Base-by-base conservation (phyloP, 2,329 filamentous ascomycete species). In the Fusarium succisae region DNA sequence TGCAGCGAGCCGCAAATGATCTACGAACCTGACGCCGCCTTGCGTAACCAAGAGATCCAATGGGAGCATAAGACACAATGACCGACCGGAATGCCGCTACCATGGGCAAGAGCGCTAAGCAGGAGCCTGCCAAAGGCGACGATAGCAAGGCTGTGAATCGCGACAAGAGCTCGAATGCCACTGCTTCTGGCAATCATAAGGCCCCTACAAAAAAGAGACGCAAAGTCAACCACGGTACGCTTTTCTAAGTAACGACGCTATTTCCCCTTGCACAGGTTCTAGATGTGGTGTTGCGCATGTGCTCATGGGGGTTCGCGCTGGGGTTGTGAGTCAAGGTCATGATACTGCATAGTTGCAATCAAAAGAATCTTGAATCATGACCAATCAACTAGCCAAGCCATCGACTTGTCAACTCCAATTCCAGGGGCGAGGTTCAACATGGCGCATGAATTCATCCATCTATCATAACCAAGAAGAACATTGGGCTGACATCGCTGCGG, bases 151-250 rank as follows among this genome's bases (percentile, higher is more conserved):
- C 76, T 59, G 80, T 78, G 61, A 79, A 80, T 72, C 78, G 74
- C 61, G 77, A 77, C 55, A 81, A 80, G 61, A 71, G 53, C 69
- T 70, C 73, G 35, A 77, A 80, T 63, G 69, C 76, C 60, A 66
- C 72, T 62, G 76, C 72, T 53, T 63, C 63, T 53, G 73, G 68
- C 50, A 76, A 70, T 51, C 77, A 84, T 75, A 87, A 89, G 83
- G 93, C 90, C 81, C 91, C 92, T 65, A 95, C 93, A 55, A 95
- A 94, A 86, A 95, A 95, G 88, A 89, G 93, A 85, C 92, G 93
- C 87, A 96, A 96, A 86, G 93, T 96, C 77, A 95, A 95, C 86
- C 93, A 96, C 85, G 93, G 93, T 95, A 90, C 86, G 91, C 84
- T 66, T 32, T 77, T 32, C 64, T 56, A 54, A 32, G 48, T n/a